Base-by-base conservation (phyloP, 805 yeast species). In the Metschnikowia henanensis region DNA sequence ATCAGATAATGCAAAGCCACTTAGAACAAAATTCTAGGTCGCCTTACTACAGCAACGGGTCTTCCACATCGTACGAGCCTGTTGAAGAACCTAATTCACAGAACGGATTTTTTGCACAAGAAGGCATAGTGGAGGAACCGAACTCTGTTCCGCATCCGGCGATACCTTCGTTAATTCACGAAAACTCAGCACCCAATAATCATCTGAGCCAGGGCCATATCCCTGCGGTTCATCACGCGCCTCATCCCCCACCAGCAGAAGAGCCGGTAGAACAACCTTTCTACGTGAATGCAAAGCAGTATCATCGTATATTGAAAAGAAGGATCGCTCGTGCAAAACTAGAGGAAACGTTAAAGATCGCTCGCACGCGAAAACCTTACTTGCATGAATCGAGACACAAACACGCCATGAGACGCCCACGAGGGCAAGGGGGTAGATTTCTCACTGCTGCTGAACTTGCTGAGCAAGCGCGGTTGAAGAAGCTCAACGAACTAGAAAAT, bases 361-460 rank as follows among this genome's bases (percentile, higher is more conserved):
- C 94, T 15, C 78, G 96, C 50, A 95, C 95, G 15, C 80, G 98
- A 56, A 84, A 85, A 61, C 97, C 98, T 10, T 92, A 95, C 64
- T 65, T 94, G 38, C 99, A 94, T 61, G 99, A 94, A 65, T 88
- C 97, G 16, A 77, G 99, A 57, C 99, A 94, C 64, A 92, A 94
- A 62, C 99, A 94, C 64, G 99, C 99, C 3, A 94, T 94, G 99
- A 79, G 98, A 61, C 79, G 99, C 62, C 98, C 99, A 13, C 80
- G 99, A 56, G 99, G 99, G 21, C 98, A 94, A 68, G 99, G 99
- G 25, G 99, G 99, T 6, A 75, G 99, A 48, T 94, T 94, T 55
- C 68, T 94, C 47, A 94, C 99, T 0, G 97, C 98, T 12, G 96
- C 96, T 6, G 77, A 72, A 51, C 71, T 72, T 36, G 76, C 76